Conservation (phyloP, 192 early-diverging fungal genomes). For the Coemansia reversa region DNA sequence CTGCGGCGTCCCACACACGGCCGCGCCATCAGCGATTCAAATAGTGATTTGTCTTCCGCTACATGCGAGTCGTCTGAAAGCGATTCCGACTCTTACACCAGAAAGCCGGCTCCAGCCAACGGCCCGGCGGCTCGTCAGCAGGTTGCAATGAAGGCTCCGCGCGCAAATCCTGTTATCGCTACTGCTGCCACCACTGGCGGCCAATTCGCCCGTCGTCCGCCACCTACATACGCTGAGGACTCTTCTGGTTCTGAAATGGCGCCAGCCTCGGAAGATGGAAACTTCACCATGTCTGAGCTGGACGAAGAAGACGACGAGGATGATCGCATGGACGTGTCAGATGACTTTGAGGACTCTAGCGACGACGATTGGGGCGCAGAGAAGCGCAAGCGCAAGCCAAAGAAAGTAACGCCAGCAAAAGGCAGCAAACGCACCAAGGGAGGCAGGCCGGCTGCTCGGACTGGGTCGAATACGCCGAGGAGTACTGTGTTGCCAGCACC, state of each 20-base stretch:
- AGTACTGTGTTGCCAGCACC: constrained; percentile 3
- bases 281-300: constrained; percentile 39
- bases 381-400: constrained; percentile 54
- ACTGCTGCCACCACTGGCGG: neutral
- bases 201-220: constrained; percentile 10
- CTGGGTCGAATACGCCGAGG: constrained; percentile 6
- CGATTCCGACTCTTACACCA: constrained; percentile 42
- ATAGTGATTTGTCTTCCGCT: constrained; percentile 45
- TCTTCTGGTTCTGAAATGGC: constrained; percentile 39
- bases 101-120: constrained; percentile 10
- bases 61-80: constrained; percentile 28
- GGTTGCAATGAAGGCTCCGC: constrained; percentile 51
- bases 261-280: constrained; percentile 32
- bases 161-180: constrained; percentile 25
- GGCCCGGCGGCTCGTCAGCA: constrained; percentile 20
- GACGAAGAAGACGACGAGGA: constrained; percentile 57
- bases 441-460: neutral
- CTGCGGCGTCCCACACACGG: constrained; percentile 40
- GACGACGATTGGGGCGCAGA: constrained; percentile 50
- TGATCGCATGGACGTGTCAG: constrained; percentile 33
- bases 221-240: constrained; percentile 23
- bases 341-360: constrained; percentile 44
- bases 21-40: constrained; percentile 52
- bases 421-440: constrained; percentile 48
- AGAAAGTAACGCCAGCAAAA: constrained; percentile 28